These are phyloP conservation scores for Sonneratia caseolaris DNA, from an alignment of 345 rosid species.

Conservation along the genomic window DNA sequence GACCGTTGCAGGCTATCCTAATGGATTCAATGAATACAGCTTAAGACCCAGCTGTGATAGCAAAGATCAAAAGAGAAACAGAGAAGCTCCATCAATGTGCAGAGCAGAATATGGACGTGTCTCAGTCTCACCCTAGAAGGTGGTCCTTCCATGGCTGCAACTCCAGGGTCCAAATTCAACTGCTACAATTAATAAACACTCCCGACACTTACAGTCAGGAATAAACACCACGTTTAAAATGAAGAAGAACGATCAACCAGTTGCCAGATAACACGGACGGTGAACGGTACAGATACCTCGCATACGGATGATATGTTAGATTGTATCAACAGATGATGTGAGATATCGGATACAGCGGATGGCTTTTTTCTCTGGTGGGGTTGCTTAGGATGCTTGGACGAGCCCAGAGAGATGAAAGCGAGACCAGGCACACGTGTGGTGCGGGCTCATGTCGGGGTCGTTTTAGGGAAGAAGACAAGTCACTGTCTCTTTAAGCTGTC, in stretches of 20 bases:
- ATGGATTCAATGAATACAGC: too few relatives aligned
- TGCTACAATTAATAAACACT: not conserved
- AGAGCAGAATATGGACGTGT: not conserved
- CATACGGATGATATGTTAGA: not conserved
- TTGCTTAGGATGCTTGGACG: not conserved
- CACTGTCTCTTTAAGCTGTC: not conserved
- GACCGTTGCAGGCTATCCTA: too few relatives aligned
- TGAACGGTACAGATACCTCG: too few relatives aligned
- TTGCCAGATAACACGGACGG: not conserved
- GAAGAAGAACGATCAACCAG: not conserved
- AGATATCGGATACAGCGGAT: not conserved
- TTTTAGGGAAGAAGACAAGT: not conserved
- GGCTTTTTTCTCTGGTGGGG: too few relatives aligned
- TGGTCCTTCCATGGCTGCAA: not conserved
- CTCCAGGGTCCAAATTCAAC: not conserved
- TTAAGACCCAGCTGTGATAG: too few relatives aligned
- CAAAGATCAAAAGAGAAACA: too few relatives aligned
- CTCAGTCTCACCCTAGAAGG: not conserved
- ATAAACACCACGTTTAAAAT: too few relatives aligned
- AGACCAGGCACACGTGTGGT: conserved; percentile 4
- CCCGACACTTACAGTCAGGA: not conserved
- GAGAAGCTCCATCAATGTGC: not conserved
- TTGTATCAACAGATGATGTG: not conserved
- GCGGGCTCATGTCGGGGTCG: not conserved
- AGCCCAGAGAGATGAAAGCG: not conserved